phyloP scores from a whole-genome alignment of 2,329 filamentous ascomycete genomes.

The Ophiostoma australiae region DNA sequence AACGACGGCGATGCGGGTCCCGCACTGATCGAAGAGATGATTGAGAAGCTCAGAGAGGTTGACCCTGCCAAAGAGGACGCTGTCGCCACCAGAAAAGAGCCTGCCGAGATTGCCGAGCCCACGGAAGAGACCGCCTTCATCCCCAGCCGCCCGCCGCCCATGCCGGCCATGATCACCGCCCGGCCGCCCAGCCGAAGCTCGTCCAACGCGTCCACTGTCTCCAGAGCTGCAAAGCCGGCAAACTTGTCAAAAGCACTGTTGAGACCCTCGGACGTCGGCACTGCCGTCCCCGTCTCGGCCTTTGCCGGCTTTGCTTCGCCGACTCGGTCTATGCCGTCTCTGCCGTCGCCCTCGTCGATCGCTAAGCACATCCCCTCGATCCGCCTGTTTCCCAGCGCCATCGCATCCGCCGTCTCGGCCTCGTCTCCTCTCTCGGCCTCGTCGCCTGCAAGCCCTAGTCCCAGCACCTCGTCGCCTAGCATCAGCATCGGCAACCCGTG shows the following conservation, averaged over 20 bases:
- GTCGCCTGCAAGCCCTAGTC: not conserved
- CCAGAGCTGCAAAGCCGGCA: not conserved
- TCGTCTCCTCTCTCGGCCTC: not conserved
- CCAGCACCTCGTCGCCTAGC: not conserved
- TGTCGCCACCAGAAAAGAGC: not conserved
- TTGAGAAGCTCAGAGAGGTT: not conserved
- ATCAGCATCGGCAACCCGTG: conserved; percentile 21
- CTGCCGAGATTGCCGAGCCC: not conserved
- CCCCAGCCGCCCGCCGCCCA: conserved; percentile 18
- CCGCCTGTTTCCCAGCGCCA: conserved; percentile 23
- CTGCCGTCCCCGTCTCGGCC: not conserved
- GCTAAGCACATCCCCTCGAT: conserved; percentile 21
- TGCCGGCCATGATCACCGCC: not conserved
- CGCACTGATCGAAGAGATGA: not conserved
- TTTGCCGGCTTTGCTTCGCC: not conserved
- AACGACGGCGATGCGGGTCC: not conserved
- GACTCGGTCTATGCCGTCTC: not conserved
- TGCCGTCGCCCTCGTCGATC: not conserved
- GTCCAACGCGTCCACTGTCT: not conserved
- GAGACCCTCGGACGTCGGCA: not conserved
- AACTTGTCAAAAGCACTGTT: too few relatives aligned
- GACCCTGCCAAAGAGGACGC: not conserved
- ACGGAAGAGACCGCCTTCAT: conserved; percentile 12
- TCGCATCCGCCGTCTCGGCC: not conserved
- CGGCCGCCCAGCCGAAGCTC: not conserved